Base-by-base conservation (phyloP, 2,329 filamentous ascomycete genomes). In the Elsinoe fawcettii region DNA sequence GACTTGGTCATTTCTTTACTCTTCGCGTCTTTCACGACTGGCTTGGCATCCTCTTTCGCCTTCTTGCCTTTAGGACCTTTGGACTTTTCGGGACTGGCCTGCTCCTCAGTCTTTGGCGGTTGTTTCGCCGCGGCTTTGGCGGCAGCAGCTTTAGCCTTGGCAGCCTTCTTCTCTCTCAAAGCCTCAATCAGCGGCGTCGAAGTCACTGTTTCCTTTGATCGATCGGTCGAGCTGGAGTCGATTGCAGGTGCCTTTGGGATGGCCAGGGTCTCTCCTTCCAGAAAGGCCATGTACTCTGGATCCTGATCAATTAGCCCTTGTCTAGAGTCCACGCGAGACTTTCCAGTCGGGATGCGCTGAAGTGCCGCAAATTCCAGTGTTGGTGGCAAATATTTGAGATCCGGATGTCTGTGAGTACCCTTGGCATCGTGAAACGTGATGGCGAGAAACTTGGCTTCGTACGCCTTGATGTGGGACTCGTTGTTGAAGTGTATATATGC, bases 221-320 rank as follows among this genome's bases (percentile, higher is more conserved):
- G 80, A 2, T 78, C 71, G 39, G 79, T 80, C 11, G 67, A 63
- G 3, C 73, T 60, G 30, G 82, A 78, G 22, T 78, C 79, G 0
- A 70, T 59, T 6, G 75, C 71, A 8, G 74, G 66, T 11, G 81
- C 71, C 66, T 81, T 85, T n/a, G 73, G 71, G 60, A 83, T 77
- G 1, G 81, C 82, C 63, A 95, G 90, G 1, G 91, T 95, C 47
- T 97, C 79, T 56, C 82, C 87, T 69, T 95, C 88, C 6, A 99
- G 79, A 69, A 97, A 99, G 23, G 85, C 84, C 76, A 96, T 95
- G 65, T 96, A 99, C 65, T 97, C 93, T 0, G 89, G 84, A 66
- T 99, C 93, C 69, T 96, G 90, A 66, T 99, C 93, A 63, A 99
- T 97, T 2, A 90, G 96, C 55, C 92, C 93, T 69, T 96, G 89